phyloP scores from a whole-genome alignment of 2,329 filamentous ascomycete genomes.

The Neodidymelliopsis sp. region DNA sequence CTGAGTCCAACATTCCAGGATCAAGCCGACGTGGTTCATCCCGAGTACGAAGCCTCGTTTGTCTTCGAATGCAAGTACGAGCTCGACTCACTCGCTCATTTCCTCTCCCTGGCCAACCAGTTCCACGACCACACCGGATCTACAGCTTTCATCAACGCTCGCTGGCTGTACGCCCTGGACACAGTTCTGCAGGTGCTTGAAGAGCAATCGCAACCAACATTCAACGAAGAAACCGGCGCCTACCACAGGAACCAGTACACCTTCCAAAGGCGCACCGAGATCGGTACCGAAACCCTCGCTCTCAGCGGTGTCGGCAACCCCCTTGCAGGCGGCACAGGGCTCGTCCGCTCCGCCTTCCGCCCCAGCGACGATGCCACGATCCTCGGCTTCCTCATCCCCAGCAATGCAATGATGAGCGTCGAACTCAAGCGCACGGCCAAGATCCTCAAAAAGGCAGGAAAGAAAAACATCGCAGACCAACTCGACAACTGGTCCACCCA shows the following conservation, averaged over 20 bases:
- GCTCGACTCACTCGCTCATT: conserved; percentile 92
- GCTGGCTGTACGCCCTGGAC: conserved; percentile 82
- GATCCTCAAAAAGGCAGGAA: conserved; percentile 69
- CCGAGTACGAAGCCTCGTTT: conserved; percentile 79
- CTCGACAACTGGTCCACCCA: conserved; percentile 65
- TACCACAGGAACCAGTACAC: conserved; percentile 81
- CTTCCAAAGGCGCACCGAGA: conserved; percentile 80
- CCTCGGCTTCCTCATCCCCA: conserved; percentile 91
- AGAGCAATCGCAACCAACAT: conserved; percentile 82
- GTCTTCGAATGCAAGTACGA: conserved; percentile 99
- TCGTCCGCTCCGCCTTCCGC: conserved; percentile 90
- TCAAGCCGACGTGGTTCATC: conserved; percentile 84
- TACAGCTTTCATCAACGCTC: conserved; percentile 75
- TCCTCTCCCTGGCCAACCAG: conserved; percentile 84
- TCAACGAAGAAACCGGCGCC: conserved; percentile 69
- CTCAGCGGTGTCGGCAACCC: conserved; percentile 90
- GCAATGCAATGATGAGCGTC: conserved; percentile 95
- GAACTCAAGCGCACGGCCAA: conserved; percentile 79
- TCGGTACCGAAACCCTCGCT: conserved; percentile 88
- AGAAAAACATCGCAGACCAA: conserved; percentile 58
- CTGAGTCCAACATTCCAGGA: conserved; percentile 77
- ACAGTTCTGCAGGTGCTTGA: conserved; percentile 77
- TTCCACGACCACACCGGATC: conserved; percentile 83
- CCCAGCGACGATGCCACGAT: conserved; percentile 96
- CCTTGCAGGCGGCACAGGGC: conserved; percentile 80